Evolutionary conservation across 2,329 filamentous ascomycete species (phyloP).

Genomic region (Colletotrichum kahawae): DNA sequence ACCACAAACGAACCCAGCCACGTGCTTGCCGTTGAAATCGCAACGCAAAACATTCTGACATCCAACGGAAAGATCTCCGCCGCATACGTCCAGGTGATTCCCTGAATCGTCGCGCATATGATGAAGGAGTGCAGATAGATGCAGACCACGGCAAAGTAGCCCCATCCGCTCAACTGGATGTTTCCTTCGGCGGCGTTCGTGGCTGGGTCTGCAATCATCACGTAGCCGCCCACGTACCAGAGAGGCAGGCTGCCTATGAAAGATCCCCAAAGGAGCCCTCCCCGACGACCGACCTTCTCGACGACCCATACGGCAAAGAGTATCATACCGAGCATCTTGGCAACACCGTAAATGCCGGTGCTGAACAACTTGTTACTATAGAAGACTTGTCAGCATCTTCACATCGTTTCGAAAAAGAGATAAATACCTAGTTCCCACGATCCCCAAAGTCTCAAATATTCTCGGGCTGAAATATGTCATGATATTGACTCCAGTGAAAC

Average conservation of each 20-base stretch:
- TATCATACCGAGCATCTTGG: constrained; percentile 39
- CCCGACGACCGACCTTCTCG: constrained; percentile 51
- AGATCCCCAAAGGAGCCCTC: constrained; percentile 48
- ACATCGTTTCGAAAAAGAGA: neutral
- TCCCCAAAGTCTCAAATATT: constrained; percentile 41
- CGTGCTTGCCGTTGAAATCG: constrained; percentile 35
- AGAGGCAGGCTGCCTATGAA: constrained; percentile 38
- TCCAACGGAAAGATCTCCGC: constrained; percentile 51
- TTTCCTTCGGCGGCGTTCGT: constrained; percentile 48
- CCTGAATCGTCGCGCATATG: constrained; percentile 44
- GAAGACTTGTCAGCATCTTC: neutral
- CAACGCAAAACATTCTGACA: constrained; percentile 38
- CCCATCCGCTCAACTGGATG: constrained; percentile 42
- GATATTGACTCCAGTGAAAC: constrained; percentile 54
- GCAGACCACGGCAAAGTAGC: constrained; percentile 47
- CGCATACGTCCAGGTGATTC: constrained; percentile 48
- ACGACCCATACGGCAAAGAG: constrained; percentile 47
- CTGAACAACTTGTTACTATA: constrained; percentile 34
- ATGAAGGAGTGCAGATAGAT: constrained; percentile 41
- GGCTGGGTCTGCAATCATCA: constrained; percentile 35
- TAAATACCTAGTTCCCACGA: constrained; percentile 28
- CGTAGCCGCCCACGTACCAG: constrained; percentile 42
- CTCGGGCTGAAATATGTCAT: constrained; percentile 43
- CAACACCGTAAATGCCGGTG: constrained; percentile 44
- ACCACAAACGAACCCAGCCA: constrained; percentile 46